These are phyloP conservation scores for Yamadazyma insecticola DNA, from an alignment of 805 yeast species.

Conservation along the genomic window DNA sequence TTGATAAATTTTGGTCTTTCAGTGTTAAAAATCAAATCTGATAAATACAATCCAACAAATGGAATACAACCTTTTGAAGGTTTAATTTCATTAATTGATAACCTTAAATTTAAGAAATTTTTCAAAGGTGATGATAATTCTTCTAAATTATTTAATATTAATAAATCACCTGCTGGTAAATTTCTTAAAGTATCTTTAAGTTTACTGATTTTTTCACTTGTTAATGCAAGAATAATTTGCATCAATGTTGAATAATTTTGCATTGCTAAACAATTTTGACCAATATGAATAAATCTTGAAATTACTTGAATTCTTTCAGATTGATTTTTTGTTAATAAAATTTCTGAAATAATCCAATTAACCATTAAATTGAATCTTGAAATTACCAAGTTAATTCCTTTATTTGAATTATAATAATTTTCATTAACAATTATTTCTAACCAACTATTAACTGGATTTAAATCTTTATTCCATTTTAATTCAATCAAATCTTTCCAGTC, in stretches of 20 bases:
- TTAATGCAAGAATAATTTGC: conserved; percentile 81
- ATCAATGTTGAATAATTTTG: conserved; percentile 86
- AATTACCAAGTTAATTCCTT: conserved; percentile 81
- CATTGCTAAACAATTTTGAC: conserved; percentile 61
- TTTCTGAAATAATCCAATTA: conserved; percentile 89
- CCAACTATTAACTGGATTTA: conserved; percentile 80
- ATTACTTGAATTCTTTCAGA: conserved; percentile 62
- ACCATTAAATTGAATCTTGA: conserved; percentile 84
- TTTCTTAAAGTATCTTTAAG: conserved; percentile 70
- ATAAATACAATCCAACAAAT: conserved; percentile 78
- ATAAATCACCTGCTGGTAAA: conserved; percentile 67
- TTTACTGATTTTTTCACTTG: conserved; percentile 56
- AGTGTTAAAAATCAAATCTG: conserved; percentile 75
- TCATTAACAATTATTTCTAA: conserved; percentile 62
- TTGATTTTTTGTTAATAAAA: conserved; percentile 60
- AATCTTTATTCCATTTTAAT: conserved; percentile 62
- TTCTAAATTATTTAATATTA: conserved; percentile 64
- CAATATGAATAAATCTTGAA: conserved; percentile 85
- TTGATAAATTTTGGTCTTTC: conserved; percentile 50
- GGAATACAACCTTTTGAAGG: conserved; percentile 81
- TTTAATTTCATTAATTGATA: conserved; percentile 54
- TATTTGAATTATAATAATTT: conserved; percentile 36
- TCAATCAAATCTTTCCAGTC: conserved; percentile 91
- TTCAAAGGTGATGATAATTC: conserved; percentile 67
- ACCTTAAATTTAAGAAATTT: conserved; percentile 66